Conservation (phyloP, 2,329 filamentous ascomycete genomes). For the Raffaelea arxii region DNA sequence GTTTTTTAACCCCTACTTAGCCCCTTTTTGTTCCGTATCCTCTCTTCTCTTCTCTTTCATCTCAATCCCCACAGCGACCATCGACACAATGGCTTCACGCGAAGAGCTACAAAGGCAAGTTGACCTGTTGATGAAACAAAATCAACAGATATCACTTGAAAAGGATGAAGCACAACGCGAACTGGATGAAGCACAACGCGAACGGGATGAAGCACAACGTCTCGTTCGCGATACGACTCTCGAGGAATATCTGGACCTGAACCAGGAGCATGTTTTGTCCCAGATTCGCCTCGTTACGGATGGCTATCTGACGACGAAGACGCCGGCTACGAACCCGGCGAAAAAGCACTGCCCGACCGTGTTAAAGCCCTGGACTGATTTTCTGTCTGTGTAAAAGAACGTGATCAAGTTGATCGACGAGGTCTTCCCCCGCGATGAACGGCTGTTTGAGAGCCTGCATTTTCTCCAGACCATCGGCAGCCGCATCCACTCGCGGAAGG, state of each 20-base stretch:
- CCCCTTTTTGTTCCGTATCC: too few species aligned
- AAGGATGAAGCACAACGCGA: too few species aligned
- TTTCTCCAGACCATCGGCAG: constrained; percentile 17
- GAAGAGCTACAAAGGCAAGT: too few species aligned
- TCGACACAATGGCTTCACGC: too few species aligned
- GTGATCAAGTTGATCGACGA: constrained; percentile 15
- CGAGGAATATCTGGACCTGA: constrained; percentile 21
- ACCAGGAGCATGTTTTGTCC: constrained; percentile 17
- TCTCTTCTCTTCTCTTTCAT: too few species aligned
- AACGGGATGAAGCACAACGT: constrained; percentile 11
- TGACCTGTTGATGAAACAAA: too few species aligned
- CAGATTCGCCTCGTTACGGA: constrained; percentile 17
- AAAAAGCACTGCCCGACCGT: constrained; percentile 19
- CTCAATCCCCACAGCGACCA: too few species aligned
- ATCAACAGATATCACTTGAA: too few species aligned
- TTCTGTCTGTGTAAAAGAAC: constrained; percentile 13
- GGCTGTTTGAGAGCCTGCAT: constrained; percentile 16
- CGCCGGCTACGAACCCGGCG: constrained; percentile 20
- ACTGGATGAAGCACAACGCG: too few species aligned
- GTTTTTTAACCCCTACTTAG: too few species aligned
- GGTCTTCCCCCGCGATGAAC: constrained; percentile 12
- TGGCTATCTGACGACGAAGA: constrained; percentile 15
- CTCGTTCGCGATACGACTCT: constrained; percentile 18
- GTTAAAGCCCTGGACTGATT: constrained; percentile 20
- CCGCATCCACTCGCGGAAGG: constrained; percentile 10